These are phyloP conservation scores for Trichoderma sp. DNA, from an alignment of 2,329 filamentous ascomycete genomes.

Conservation along the genomic window DNA sequence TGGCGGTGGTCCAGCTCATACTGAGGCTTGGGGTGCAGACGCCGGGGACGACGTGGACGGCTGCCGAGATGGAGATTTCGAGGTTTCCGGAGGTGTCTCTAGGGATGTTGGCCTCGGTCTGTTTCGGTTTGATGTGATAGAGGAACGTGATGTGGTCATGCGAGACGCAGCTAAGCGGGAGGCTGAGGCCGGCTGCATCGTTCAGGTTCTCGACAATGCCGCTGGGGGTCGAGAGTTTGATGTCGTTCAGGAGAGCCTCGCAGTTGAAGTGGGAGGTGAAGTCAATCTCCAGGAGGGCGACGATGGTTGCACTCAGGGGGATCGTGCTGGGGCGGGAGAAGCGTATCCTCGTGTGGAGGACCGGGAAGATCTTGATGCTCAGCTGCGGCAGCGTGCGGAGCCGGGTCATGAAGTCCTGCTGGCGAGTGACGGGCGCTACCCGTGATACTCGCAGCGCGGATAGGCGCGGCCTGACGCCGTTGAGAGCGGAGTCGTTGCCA, in stretches of 20 bases:
- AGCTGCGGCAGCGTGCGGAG: conserved; percentile 65
- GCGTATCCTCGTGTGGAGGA: conserved; percentile 70
- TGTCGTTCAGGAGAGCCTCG: conserved; percentile 61
- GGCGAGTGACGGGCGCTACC: conserved; percentile 67
- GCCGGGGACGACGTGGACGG: conserved; percentile 56
- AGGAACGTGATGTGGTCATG: conserved; percentile 76
- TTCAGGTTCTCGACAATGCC: conserved; percentile 62
- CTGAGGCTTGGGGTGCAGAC: conserved; percentile 61
- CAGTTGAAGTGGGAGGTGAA: conserved; percentile 71
- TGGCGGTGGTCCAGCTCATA: conserved; percentile 67
- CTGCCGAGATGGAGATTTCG: conserved; percentile 62
- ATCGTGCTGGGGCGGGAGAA: conserved; percentile 66
- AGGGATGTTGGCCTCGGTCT: conserved; percentile 44
- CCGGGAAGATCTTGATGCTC: conserved; percentile 65
- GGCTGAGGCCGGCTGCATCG: conserved; percentile 46
- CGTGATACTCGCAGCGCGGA: conserved; percentile 74
- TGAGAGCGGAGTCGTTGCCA: conserved; percentile 63
- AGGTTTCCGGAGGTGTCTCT: conserved; percentile 56
- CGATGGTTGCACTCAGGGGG: conserved; percentile 60
- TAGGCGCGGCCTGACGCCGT: conserved; percentile 63
- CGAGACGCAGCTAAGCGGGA: conserved; percentile 64
- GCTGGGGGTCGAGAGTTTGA: conserved; percentile 59
- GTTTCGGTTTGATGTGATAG: conserved; percentile 63
- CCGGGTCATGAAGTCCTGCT: conserved; percentile 62
- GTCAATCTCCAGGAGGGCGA: conserved; percentile 73